Evolutionary conservation across 1,284 basidiomycete species (phyloP), one percentile per base, ranked within the genome.

Genomic region (Trichosporon ovoides): DNA sequence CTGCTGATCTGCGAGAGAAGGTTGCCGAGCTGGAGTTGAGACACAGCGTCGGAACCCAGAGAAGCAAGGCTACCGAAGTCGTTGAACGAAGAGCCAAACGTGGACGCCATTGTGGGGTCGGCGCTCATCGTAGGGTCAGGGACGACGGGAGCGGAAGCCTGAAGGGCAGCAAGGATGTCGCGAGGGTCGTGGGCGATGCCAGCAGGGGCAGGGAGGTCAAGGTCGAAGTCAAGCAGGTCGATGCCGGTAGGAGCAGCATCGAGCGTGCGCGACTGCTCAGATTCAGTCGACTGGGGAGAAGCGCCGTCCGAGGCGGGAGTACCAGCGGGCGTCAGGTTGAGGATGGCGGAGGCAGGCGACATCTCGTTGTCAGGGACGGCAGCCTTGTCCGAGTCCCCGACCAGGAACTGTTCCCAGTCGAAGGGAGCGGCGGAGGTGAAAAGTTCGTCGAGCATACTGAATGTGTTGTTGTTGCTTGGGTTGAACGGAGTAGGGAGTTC

Each of bases 341-440:
- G 55, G 35, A 54, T 52, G n/a, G 59, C 59, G 18, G 59, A 57
- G 9, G 58, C 56, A 11, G 55, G 57, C 3, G 52, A 49, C 28
- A 20, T 20, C 36, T 59, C 58, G 35, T 55, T 38, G 38, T 55
- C 53, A 13, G 28, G 14, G 19, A 38, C 46, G 24, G 43, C 43
- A 36, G 43, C 59, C 19, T 56, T 60, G 56, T 66, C 68, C 51
- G 63, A 53, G 54, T 69, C 68, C 22, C 46, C 53, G 28, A 67
- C 61, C 34, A 69, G 58, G 62, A 66, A 69, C 60, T 68, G 61
- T 54, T 66, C 65, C 68, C 66, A 69, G 57, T 69, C 68, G 22
- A 68, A 57, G 51, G 61, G 28, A 33, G 43, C 38, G 55, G 34
- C 20, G 24, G 56, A 56, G 38, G 55, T 48, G 36, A 60, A 58